A percentile compares a stretch with the other conserved stretches of the same genome.
phyloP scores from a whole-genome alignment of 2,329 filamentous ascomycete species.

The Salinomyces thailandicus region DNA sequence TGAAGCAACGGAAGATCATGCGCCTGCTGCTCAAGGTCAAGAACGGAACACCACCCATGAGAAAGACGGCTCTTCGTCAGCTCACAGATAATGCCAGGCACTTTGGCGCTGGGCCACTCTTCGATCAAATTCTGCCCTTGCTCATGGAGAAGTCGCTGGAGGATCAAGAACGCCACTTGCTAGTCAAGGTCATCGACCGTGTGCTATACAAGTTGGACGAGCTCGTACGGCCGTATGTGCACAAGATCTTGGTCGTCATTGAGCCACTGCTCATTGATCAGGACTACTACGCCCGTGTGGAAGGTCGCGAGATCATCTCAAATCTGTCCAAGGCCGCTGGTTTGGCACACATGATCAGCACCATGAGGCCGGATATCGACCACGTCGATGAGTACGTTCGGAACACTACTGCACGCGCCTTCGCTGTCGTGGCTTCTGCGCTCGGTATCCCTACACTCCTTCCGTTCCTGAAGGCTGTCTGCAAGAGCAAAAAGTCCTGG shows the following conservation, averaged over 20 bases:
- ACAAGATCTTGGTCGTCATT: conserved; percentile 97
- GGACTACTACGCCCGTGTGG: conserved; percentile 96
- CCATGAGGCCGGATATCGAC: conserved; percentile 97
- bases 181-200: conserved; percentile 98
- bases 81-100: conserved; percentile 94
- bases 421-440: conserved; percentile 92
- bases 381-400: conserved; percentile 97
- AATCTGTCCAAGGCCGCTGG: conserved; percentile 95
- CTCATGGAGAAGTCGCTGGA: conserved; percentile 98
- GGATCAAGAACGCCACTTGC: conserved; percentile 92
- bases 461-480: conserved; percentile 90
- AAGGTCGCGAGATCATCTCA: conserved; percentile 96
- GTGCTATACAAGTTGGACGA: conserved; percentile 98
- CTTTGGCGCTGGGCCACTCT: conserved; percentile 86
- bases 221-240: conserved; percentile 86
- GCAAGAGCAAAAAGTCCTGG: conserved; percentile 98
- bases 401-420: conserved; percentile 93
- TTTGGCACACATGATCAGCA: conserved; percentile 97
- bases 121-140: conserved; percentile 92
- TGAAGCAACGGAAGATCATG: conserved; percentile 99
- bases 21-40: conserved; percentile 92
- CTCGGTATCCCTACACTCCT: conserved; percentile 90
- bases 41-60: conserved; percentile 96
- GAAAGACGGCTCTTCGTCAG: conserved; percentile 93
- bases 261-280: conserved; percentile 98